These are phyloP conservation scores for Quercus tomentella DNA, from an alignment of 331 rosid species.

Conservation along the genomic window DNA sequence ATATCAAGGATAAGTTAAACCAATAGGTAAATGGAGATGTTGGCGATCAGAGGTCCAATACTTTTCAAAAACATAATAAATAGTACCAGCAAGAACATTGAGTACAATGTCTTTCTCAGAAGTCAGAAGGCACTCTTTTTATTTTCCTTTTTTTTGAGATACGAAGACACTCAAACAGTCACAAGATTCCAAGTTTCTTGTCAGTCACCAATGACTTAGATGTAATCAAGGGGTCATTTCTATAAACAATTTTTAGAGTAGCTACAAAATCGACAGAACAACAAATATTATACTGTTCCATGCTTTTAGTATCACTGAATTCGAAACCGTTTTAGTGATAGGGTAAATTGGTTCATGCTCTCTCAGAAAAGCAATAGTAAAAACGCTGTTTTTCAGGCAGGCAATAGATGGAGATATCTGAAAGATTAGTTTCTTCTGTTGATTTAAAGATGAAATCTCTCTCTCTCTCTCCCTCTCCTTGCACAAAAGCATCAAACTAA, in stretches of 20 bases:
- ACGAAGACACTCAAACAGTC: not conserved
- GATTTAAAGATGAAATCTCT: not conserved
- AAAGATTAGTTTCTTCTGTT: too few relatives aligned
- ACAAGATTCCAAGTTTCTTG: constrained; percentile 28
- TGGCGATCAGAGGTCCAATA: constrained; percentile 7
- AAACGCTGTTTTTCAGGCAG: too few relatives aligned
- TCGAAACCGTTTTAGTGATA: too few relatives aligned
- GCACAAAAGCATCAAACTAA: not conserved
- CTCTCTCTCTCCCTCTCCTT: not conserved
- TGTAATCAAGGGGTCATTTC: constrained; percentile 12
- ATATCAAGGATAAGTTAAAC: constrained; percentile 3
- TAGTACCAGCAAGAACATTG: constrained; percentile 9
- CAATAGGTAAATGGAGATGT: constrained; percentile 8
- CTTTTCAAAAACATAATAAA: not conserved
- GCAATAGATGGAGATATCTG: too few relatives aligned
- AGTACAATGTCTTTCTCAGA: constrained; percentile 22
- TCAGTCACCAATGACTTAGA: constrained; percentile 1
- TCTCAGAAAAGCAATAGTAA: too few relatives aligned
- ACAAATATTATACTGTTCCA: too few relatives aligned
- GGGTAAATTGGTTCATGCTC: too few relatives aligned
- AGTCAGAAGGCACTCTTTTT: constrained; percentile 18
- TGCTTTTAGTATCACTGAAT: too few relatives aligned
- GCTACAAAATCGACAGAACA: not conserved
- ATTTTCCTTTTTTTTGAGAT: too few relatives aligned
- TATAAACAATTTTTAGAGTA: not conserved